Evolutionary conservation across 116 monocot genomes (phyloP).

Genomic region (Dioscorea cayenensis): DNA sequence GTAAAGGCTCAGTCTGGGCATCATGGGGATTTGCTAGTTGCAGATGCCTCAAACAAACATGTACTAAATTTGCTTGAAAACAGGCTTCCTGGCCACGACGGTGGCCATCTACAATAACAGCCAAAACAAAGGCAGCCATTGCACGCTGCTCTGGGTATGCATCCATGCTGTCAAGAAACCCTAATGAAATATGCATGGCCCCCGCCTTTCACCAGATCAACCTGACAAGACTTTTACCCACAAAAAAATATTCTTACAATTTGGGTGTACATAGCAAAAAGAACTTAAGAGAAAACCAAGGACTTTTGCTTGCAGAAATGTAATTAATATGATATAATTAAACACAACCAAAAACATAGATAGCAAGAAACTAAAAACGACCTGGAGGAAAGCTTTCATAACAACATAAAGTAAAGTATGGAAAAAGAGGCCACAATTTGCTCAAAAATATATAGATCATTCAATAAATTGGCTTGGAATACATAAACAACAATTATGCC

Average conservation of each 20-base stretch:
- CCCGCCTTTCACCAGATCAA: slow-evolving; percentile 94
- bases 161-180: slow-evolving; percentile 92
- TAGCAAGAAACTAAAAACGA: too few relatives aligned
- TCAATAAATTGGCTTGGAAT: background rate
- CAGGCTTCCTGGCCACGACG: slow-evolving; percentile 85
- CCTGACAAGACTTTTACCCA: slow-evolving; percentile 75
- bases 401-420: background rate
- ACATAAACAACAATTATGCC: background rate
- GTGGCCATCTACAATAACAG: slow-evolving; percentile 94
- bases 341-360: background rate
- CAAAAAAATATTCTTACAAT: background rate
- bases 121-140: slow-evolving; percentile 98
- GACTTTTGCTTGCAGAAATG: background rate
- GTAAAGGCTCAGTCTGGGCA: slow-evolving; percentile 80
- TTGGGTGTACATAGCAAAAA: background rate
- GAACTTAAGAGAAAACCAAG: background rate
- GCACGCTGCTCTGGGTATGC: slow-evolving; percentile 93
- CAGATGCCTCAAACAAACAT: slow-evolving; percentile 83
- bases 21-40: slow-evolving; percentile 62
- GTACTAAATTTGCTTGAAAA: slow-evolving; percentile 61
- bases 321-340: too few relatives aligned
- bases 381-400: too few relatives aligned
- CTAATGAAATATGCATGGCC: slow-evolving; percentile 92
- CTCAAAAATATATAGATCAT: background rate
- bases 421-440: background rate